These are phyloP conservation scores for Wickerhamiella allomyrinae DNA, from an alignment of 805 yeast genomes.

Conservation along the genomic window DNA sequence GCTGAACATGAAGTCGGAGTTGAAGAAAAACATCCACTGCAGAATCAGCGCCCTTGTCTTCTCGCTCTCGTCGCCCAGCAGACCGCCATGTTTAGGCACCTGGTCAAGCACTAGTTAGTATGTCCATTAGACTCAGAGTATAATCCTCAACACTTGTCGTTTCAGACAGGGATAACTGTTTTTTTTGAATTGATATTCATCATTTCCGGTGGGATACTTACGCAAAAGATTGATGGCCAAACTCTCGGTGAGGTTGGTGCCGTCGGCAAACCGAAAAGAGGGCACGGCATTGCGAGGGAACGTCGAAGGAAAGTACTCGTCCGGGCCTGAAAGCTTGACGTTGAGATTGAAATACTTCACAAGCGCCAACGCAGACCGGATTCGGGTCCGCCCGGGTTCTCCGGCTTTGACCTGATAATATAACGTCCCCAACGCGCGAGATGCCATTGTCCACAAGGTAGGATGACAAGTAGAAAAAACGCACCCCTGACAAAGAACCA, in stretches of 20 bases:
- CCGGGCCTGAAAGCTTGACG: slow-evolving; percentile 32
- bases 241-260: not conserved
- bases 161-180: slow-evolving; percentile 34
- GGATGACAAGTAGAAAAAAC: no score
- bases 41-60: slow-evolving; percentile 39
- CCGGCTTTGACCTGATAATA: slow-evolving; percentile 11
- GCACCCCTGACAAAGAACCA: no score
- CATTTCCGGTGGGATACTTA: slow-evolving; percentile 24
- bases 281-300: slow-evolving; percentile 25
- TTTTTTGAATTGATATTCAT: slow-evolving; percentile 21
- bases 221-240: slow-evolving; percentile 33
- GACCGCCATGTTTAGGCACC: slow-evolving; percentile 1
- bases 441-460: no score
- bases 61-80: not conserved
- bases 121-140: slow-evolving; percentile 12
- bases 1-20: slow-evolving; percentile 44
- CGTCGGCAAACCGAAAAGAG: not conserved
- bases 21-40: slow-evolving; percentile 66
- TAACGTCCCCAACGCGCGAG: slow-evolving; percentile 14
- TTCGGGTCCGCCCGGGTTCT: slow-evolving; percentile 17
- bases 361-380: slow-evolving; percentile 12
- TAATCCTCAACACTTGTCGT: slow-evolving; percentile 19
- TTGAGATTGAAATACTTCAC: slow-evolving; percentile 48
- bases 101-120: not conserved
- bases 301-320: slow-evolving; percentile 30